These are phyloP conservation scores for Dendrobium nobile DNA, from an alignment of 106 monocot genomes.

Conservation along the genomic window DNA sequence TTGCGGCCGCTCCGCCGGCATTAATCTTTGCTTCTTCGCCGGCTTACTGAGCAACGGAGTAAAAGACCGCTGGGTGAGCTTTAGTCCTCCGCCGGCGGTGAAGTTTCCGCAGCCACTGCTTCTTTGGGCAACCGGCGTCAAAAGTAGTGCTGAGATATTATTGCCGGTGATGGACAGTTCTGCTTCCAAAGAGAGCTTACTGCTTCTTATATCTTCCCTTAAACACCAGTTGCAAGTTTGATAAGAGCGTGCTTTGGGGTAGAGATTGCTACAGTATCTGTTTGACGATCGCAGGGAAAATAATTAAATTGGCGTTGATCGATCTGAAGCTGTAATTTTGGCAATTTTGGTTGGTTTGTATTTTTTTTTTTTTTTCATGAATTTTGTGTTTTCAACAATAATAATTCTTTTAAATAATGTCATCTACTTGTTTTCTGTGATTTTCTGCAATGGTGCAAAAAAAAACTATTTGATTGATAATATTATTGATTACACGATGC, in stretches of 20 bases:
- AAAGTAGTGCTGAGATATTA: neutral
- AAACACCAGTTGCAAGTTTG: conserved; percentile 15
- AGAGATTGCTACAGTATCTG: conserved; percentile 21
- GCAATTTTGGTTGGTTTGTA: no score
- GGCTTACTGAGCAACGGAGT: conserved; percentile 6
- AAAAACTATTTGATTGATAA: no score
- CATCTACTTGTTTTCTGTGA: no score
- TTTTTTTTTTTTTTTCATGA: no score
- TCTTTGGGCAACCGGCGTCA: neutral
- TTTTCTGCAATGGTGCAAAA: no score
- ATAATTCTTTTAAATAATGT: no score
- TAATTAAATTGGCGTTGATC: no score
- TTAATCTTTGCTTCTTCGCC: conserved; percentile 8
- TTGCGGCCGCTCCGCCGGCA: neutral
- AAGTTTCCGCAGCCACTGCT: no score
- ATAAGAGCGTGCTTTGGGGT: conserved; percentile 6
- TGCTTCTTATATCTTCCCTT: neutral
- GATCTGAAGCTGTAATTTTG: no score
- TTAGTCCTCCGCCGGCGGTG: no score
- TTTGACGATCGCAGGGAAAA: neutral
- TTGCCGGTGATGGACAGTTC: neutral
- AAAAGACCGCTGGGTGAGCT: conserved; percentile 2
- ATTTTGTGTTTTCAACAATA: no score
- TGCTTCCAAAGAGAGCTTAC: neutral
- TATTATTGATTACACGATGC: no score